A percentile compares a stretch with the other conserved stretches of the same genome.
These are phyloP conservation scores for Chytriomyces sp. DNA, from an alignment of 192 early-diverging fungal species.

Conservation along the genomic window DNA sequence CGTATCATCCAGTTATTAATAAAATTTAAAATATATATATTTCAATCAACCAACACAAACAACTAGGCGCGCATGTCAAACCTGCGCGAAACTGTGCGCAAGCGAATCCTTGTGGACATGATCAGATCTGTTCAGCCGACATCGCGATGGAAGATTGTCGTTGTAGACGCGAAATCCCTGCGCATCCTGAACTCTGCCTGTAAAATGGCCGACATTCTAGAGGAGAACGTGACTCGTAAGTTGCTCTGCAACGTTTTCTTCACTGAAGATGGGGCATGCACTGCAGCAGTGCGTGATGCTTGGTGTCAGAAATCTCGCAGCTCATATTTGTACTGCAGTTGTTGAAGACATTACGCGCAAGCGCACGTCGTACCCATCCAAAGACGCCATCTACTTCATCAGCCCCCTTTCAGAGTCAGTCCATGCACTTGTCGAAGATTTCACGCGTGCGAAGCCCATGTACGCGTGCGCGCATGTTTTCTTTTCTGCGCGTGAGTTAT, in stretches of 20 bases:
- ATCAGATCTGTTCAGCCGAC: constrained; percentile 76
- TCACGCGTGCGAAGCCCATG: constrained; percentile 52
- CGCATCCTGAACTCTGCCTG: constrained; percentile 75
- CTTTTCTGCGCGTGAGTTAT: constrained; percentile 49
- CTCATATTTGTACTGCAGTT: constrained; percentile 36
- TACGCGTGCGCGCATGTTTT: constrained; percentile 62
- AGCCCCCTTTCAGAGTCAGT: constrained; percentile 51
- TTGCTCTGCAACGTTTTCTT: background rate
- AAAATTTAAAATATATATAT: background rate
- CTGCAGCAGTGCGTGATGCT: no score
- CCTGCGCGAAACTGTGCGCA: background rate
- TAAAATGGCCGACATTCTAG: constrained; percentile 80
- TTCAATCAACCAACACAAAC: background rate
- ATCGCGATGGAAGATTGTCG: constrained; percentile 80
- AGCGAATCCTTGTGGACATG: constrained; percentile 68
- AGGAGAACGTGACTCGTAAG: constrained; percentile 76
- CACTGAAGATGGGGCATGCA: constrained; percentile 47
- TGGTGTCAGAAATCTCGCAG: background rate
- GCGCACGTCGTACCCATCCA: constrained; percentile 58
- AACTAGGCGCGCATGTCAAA: background rate
- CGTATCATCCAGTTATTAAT: background rate
- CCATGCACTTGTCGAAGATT: constrained; percentile 55
- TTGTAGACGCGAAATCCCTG: constrained; percentile 75
- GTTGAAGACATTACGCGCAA: constrained; percentile 58
- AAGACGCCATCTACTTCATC: constrained; percentile 70